Percentiles rank a stretch among this genome's conserved stretches.
Conservation (phyloP, 192 early-diverging fungal genomes). For the Ambispora gerdemannii region DNA sequence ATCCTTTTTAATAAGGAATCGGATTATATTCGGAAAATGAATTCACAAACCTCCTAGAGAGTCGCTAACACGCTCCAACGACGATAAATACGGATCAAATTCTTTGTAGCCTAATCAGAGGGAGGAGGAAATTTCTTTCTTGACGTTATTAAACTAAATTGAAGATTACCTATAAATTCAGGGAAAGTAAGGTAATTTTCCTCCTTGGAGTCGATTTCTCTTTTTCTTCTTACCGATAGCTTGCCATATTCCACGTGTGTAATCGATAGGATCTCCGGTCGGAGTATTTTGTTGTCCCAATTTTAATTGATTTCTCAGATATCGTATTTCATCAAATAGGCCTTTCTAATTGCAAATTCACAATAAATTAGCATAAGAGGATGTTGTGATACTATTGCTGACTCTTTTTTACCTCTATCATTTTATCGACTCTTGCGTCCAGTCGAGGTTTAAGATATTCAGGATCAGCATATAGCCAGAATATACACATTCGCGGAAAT, state of each 20-base stretch:
- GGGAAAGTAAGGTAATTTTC: neutral
- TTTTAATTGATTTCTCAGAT: slow-evolving; percentile 52
- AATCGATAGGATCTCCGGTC: slow-evolving; percentile 48
- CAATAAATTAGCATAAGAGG: no score
- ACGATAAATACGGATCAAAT: slow-evolving; percentile 69
- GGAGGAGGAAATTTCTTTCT: no score
- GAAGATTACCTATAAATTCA: no score
- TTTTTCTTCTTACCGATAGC: slow-evolving; percentile 72
- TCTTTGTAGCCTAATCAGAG: slow-evolving; percentile 91
- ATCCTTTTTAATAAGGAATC: no score
- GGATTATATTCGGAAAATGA: no score
- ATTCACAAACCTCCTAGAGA: neutral
- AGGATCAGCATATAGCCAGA: slow-evolving; percentile 85
- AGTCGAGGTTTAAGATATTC: slow-evolving; percentile 68
- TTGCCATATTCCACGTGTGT: slow-evolving; percentile 69
- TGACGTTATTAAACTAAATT: no score
- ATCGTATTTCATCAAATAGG: slow-evolving; percentile 54
- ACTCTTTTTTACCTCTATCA: slow-evolving; percentile 74
- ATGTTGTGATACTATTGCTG: no score
- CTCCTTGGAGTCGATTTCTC: neutral
- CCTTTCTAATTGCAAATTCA: slow-evolving; percentile 41
- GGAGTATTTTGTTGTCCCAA: slow-evolving; percentile 43
- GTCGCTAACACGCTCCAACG: slow-evolving; percentile 5
- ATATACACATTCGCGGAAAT: slow-evolving; percentile 64
- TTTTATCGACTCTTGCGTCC: slow-evolving; percentile 80